Evolutionary conservation across 768 basidiomycete genomes (phyloP), one percentile per base, ranked within the genome.

Genomic region (Phylloporus scabripes): DNA sequence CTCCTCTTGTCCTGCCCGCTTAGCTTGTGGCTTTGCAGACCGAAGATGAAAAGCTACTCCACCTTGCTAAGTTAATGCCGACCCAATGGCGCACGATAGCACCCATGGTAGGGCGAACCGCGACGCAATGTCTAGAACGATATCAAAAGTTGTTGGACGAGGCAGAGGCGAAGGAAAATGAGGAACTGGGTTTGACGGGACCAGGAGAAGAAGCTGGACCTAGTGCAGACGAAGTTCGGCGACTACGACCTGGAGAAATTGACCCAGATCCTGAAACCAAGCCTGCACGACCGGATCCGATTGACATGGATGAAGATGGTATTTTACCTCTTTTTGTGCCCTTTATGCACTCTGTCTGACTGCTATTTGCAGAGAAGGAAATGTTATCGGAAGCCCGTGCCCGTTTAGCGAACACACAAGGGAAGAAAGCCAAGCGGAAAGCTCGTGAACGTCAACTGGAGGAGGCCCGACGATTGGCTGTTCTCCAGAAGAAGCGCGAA

Each of bases 231-330:
- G 94, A 97, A 55, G 82, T 95, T 34, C 77, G 95, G 46, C 78
- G 83, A 52, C 72, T 99, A 53, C 77, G 92, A 43, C 92, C 96
- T 7, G 96, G 96, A 38, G 96, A 98, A 71, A 95, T 99, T 51
- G 96, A 99, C 68, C 94, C 95, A 6, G 94, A 99, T 71, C 96
- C 96, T 12, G 96, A 99, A 70, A 96, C 94, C 9, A 94, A 97
- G 63, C 92, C 96, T 42, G 96, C 96, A 10, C 81, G 96, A 23
- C 96, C 96, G 5, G 96, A 99, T 72, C 96, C 96, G 6, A 97
- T 98, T 58, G 96, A 99, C 71, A 99, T 99, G 96, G 96, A 99
- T 64, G 96, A 99, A 71, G 96, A 98, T 63, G 94, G 91, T 87
- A 55, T 50, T 79, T 71, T 31, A 0, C 14, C 10, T n/a, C 8